Evolutionary conservation across 2,329 filamentous ascomycete species (phyloP), one percentile per base, ranked within the genome.

Genomic region (Phialophora expanda): DNA sequence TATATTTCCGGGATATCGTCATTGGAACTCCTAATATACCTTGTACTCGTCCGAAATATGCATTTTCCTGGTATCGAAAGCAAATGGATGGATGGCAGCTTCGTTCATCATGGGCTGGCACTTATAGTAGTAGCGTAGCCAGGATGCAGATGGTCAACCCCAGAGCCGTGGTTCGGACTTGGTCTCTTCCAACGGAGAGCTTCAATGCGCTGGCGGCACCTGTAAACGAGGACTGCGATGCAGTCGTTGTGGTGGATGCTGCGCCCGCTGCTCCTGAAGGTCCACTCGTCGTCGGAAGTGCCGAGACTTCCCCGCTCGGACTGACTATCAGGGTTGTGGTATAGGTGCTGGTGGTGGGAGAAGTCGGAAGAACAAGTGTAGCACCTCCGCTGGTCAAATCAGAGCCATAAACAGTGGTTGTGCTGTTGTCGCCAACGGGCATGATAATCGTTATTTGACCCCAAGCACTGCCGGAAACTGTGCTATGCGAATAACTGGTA

Each of bases 371-470:
- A 12, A 69, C 65, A 12, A 69, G 65, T 2, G 62, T 66, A 14
- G 67, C 65, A 14, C 53, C 59, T 20, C 56, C 63, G 56, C 41
- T 59, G 8, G 60, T 67, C 20, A 69, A 46, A 4, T 60, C 50
- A 24, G 62, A 67, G n/a, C 67, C 67, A 56, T 66, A 69, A 4
- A 69, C 22, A 1, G 67, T 69, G 17, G 67, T 69, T 28, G 63
- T 69, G 56, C 65, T 62, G 44, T 67, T 69, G 53, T 53, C 44
- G 12, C 44, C 57, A 11, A 66, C 22, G 17, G 65, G 65, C 28
- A 69, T 44, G 60, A 69, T 66, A 50, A 69, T 61, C 32, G 67
- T 69, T 26, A 62, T 24, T 24, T 62, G 59, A 12, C 44, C 32
- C 59, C 50, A 62, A 24, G 59, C 59, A 7, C 44, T 46, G 8